Evolutionary conservation across 1,284 basidiomycete species (phyloP), one percentile per base, ranked within the genome.

Genomic region (Polyporus tsugae): DNA sequence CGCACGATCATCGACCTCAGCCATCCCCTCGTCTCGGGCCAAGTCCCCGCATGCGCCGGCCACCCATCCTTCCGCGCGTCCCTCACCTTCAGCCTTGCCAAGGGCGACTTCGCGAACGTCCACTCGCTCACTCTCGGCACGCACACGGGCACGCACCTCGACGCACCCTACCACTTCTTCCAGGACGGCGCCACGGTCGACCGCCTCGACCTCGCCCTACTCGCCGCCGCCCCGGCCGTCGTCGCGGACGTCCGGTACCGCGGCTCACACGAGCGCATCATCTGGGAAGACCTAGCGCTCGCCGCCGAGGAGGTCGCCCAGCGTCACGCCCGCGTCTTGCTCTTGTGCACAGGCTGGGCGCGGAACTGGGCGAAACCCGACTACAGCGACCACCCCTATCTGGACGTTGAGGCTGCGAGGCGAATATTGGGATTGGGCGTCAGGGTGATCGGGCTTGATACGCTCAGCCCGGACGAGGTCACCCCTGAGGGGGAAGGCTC

Each of bases 111-210:
- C 57, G 87, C 82, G 74, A 83, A 81, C 62, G 84, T 89, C 4
- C 83, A 84, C 66, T 72, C 78, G 1, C 76, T 91, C 41, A 78
- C 83, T 29, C 73, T 89, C 35, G 85, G 87, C n/a, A 85, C 88
- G 6, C 89, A 91, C 74, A 82, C 80, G 4, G 91, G 91, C 46
- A 92, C 91, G 4, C 91, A 92, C 78, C 81, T 92, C 75, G 91
- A 93, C 70, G 89, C 90, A 0, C 91, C 91, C 0, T 89, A 85
- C 44, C 91, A 93, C 74, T 91, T 91, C 78, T 79, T 89, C 75
- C 75, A 78, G 6, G 78, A 82, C 44, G 88, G 87, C 6, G 78
- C 78, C 49, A 85, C 85, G 35, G 81, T 92, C 59, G 86, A 89
- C 71, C 80, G 87, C 61, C 81, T 92, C 63, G 73, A 74, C 82